Evolutionary conservation across 176 grass and related monocot species (phyloP).

Genomic region (Cenchrus purpureus): DNA sequence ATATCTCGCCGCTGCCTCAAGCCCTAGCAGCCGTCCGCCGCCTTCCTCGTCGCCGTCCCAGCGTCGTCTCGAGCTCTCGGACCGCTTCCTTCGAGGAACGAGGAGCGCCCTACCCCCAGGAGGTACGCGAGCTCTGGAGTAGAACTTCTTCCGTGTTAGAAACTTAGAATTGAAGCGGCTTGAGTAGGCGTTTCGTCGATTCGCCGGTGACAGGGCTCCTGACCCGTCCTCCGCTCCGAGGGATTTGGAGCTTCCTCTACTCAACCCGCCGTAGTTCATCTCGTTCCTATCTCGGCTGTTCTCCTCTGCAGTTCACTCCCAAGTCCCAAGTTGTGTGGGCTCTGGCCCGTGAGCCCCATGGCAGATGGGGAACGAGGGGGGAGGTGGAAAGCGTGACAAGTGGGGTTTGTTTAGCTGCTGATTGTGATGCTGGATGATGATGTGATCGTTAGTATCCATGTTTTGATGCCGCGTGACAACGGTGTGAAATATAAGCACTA

Average conservation of each 20-base stretch:
- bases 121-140: slow-evolving; percentile 3
- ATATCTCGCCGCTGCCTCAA: not conserved
- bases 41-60: not conserved
- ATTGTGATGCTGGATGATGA: not conserved
- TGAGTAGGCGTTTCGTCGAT: not conserved
- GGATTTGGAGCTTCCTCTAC: not conserved
- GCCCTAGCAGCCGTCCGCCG: slow-evolving; percentile 22
- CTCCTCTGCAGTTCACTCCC: not conserved
- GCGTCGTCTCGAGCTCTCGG: not conserved
- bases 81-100: not conserved
- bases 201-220: not conserved
- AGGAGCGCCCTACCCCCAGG: not conserved
- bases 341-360: not conserved
- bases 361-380: not conserved
- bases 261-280: not conserved
- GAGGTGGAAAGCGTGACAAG: not conserved
- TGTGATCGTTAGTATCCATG: not conserved
- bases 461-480: not conserved
- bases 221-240: not conserved
- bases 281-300: not conserved
- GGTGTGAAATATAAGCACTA: not conserved
- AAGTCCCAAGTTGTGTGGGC: not conserved
- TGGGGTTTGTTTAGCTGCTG: not conserved
- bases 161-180: not conserved
- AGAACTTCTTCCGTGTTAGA: not conserved